Evolutionary conservation across 2,329 filamentous ascomycete genomes (phyloP).

Genomic region (Nemania bipapillata): DNA sequence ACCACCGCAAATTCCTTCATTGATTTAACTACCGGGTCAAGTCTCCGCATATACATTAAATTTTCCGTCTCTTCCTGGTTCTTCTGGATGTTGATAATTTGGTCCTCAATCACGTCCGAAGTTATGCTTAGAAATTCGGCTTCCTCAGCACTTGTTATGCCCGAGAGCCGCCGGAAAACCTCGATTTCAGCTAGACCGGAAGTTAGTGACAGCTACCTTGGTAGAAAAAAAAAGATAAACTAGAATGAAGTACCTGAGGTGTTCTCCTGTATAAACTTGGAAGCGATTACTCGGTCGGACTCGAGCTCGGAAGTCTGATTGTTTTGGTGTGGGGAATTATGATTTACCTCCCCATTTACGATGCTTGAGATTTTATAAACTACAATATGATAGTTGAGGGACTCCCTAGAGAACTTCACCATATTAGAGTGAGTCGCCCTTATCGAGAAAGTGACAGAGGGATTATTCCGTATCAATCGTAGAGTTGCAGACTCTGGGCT

Average conservation of each 20-base stretch:
- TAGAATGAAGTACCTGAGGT: neutral
- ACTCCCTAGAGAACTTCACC: constrained; percentile 35
- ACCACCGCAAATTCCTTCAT: constrained; percentile 54
- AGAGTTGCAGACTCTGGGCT: constrained; percentile 32
- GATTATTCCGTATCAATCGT: neutral
- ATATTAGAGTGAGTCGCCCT: constrained; percentile 33
- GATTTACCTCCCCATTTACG: neutral
- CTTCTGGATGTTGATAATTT: constrained; percentile 48
- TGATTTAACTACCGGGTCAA: constrained; percentile 49
- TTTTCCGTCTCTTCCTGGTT: constrained; percentile 43
- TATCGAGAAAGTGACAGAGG: constrained; percentile 16
- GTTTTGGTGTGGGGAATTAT: neutral
- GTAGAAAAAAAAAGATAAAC: no score
- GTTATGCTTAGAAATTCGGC: constrained; percentile 19
- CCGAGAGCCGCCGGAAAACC: constrained; percentile 10
- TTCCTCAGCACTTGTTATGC: constrained; percentile 7
- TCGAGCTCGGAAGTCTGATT: neutral
- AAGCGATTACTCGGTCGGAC: neutral
- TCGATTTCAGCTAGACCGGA: constrained; percentile 2
- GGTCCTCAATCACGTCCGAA: constrained; percentile 35
- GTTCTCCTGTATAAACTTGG: neutral
- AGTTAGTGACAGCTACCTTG: neutral
- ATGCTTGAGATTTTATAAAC: constrained; percentile 30
- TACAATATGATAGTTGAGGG: constrained; percentile 23
- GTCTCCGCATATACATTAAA: constrained; percentile 48